Percentiles rank a stretch among this genome's conserved stretches.
phyloP scores from a whole-genome alignment of 73 alveolate genomes.

The Tetrahymena elliotti region DNA sequence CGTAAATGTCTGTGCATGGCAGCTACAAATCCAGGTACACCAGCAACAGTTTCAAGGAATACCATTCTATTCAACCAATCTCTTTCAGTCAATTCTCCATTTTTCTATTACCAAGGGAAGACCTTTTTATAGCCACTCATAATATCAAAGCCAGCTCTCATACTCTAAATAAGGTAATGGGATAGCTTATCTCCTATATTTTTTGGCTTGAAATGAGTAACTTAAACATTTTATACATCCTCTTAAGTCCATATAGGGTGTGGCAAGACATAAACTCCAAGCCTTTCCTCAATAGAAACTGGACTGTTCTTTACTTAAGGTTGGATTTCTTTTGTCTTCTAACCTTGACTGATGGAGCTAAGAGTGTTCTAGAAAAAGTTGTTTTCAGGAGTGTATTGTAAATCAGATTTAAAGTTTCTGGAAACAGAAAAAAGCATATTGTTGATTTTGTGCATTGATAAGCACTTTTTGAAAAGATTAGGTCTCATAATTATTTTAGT shows the following conservation, averaged over 20 bases:
- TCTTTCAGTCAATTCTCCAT: conserved; percentile 6
- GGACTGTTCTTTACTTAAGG: background rate
- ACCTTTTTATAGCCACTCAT: conserved; percentile 35
- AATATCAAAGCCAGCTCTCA: conserved; percentile 26
- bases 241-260: conserved; percentile 22
- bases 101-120: conserved; percentile 14
- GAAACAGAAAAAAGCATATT: background rate
- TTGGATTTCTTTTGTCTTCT: background rate
- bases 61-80: conserved; percentile 27
- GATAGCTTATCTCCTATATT: conserved; percentile 27
- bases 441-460: background rate
- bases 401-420: background rate
- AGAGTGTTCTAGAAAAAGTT: background rate
- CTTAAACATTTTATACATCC: background rate
- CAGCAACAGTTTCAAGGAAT: conserved; percentile 73
- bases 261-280: background rate
- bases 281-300: background rate
- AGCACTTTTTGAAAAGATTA: background rate
- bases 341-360: background rate
- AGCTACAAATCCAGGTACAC: conserved; percentile 80
- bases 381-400: background rate
- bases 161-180: background rate
- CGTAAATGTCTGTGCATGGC: conserved; percentile 64
- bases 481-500: background rate
- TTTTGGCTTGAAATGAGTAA: conserved; percentile 1